Conservation (phyloP, 83 land plant species). For the Thuja plicata region DNA sequence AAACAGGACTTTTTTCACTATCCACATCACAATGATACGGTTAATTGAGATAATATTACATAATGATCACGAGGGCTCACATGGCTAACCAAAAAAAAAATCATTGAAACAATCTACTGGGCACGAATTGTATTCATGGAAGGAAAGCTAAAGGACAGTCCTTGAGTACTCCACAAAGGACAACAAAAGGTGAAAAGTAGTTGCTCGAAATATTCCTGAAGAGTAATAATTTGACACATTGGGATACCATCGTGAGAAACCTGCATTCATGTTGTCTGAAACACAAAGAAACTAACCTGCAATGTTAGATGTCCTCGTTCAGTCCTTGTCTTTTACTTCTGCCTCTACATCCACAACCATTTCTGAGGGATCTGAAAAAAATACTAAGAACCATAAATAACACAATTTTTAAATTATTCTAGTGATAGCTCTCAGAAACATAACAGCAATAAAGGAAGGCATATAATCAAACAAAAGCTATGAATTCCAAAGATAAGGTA, state of each 20-base stretch:
- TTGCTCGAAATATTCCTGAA: neutral
- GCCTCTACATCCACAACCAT: constrained; percentile 65
- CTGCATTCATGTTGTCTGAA: neutral
- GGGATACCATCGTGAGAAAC: neutral
- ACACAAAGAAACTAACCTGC: neutral
- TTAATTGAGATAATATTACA: neutral
- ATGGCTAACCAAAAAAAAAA: neutral
- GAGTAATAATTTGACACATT: neutral
- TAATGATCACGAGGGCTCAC: neutral
- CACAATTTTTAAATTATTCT: neutral
- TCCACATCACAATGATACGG: neutral
- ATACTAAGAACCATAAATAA: constrained; percentile 22
- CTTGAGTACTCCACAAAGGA: neutral
- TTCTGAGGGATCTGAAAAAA: constrained; percentile 26
- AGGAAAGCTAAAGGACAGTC: neutral
- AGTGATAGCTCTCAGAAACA: neutral
- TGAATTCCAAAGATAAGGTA: neutral
- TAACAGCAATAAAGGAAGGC: neutral
- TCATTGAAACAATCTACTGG: neutral
- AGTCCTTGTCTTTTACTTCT: constrained; percentile 60
- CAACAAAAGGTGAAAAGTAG: neutral
- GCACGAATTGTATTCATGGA: neutral
- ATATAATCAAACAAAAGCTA: neutral
- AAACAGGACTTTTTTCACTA: neutral
- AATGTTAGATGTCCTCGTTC: neutral